A percentile compares a stretch with the other conserved stretches of the same genome.
Evolutionary conservation across 2,329 filamentous ascomycete species (phyloP).

Genomic region (Ramichloridium luteum): DNA sequence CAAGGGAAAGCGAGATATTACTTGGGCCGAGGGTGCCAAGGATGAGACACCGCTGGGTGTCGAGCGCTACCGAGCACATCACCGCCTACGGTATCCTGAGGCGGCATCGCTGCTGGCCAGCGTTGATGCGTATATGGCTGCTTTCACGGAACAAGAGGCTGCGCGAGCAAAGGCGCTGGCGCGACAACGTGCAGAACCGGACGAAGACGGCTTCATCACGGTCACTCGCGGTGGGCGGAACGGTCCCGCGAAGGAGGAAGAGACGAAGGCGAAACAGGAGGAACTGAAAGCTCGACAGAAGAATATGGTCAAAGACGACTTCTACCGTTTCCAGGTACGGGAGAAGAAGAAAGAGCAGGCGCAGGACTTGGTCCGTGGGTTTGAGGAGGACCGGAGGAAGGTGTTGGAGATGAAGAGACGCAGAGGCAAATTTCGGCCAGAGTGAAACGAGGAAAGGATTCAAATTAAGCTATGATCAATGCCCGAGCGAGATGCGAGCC

Average conservation of each 20-base stretch:
- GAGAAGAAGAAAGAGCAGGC: conserved; percentile 69
- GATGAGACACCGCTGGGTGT: conserved; percentile 47
- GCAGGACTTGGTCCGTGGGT: conserved; percentile 54
- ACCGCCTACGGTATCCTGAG: conserved; percentile 58
- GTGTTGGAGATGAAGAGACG: conserved; percentile 17
- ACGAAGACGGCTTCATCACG: conserved; percentile 92
- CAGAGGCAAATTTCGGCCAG: conserved; percentile 15
- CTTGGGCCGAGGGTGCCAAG: conserved; percentile 54
- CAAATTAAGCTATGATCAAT: too few species aligned
- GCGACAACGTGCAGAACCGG: conserved; percentile 61
- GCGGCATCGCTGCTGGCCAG: conserved; percentile 53
- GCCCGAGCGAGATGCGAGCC: too few species aligned
- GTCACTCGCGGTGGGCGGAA: conserved; percentile 65
- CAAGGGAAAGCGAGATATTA: conserved; percentile 46
- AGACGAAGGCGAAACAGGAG: conserved; percentile 49
- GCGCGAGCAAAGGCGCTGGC: conserved; percentile 50
- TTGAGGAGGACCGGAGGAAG: conserved; percentile 39
- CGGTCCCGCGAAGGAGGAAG: conserved; percentile 57
- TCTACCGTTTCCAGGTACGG: conserved; percentile 73
- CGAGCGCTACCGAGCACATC: conserved; percentile 47
- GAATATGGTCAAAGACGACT: conserved; percentile 54
- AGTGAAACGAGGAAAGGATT: too few species aligned
- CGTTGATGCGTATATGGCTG: conserved; percentile 75
- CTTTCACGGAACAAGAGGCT: conserved; percentile 59
- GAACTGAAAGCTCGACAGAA: conserved; percentile 51